Evolutionary conservation across 2,329 filamentous ascomycete species (phyloP), one percentile per base, ranked within the genome.

Genomic region (Xylogone sp.): DNA sequence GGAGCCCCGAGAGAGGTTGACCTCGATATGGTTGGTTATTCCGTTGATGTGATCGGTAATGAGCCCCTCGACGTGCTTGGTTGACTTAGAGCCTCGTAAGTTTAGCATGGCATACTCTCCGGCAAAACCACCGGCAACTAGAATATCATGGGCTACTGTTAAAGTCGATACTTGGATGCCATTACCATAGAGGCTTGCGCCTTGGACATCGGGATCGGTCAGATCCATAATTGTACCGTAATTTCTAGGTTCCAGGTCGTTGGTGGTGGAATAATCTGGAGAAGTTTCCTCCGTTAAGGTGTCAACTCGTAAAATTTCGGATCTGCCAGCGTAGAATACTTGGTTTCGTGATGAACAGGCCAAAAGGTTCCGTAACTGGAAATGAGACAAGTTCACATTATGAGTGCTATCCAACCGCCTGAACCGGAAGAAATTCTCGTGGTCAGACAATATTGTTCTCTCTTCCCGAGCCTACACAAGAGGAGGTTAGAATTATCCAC

Each of bases 11-110:
- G 77, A 71, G 21, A 71, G 67, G 60, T 84, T 73, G 9, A 87
- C 68, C 56, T 84, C 77, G 24, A 85, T 71, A 61, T 87, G 83
- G 55, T 87, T 87, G 49, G 82, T 85, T 53, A 87, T 86, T 31
- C 79, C 79, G 54, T 77, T 80, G 56, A 68, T 22, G 75, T 84
- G 52, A 77, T 76, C 51, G 66, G 74, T 69, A 42, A 71, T 56
- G n/a, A 68, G 53, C 7, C 69, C 69, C 52, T 69, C 67, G 9
- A 59, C 61, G 27, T 69, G 65, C 45, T 61, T 62, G 12, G 60
- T 60, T 12, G 56, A 53, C 22, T 62, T 56, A 20, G 60, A 54
- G 20, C 63, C 59, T 46, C 60, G 60, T 27, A 70, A 56, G 44
- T 65, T 66, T 9, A 66, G 54, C 55, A 71, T 57, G 18, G 63